Evolutionary conservation across 495 filamentous ascomycete genomes (phyloP).

Genomic region (Aspergillus panamensis): DNA sequence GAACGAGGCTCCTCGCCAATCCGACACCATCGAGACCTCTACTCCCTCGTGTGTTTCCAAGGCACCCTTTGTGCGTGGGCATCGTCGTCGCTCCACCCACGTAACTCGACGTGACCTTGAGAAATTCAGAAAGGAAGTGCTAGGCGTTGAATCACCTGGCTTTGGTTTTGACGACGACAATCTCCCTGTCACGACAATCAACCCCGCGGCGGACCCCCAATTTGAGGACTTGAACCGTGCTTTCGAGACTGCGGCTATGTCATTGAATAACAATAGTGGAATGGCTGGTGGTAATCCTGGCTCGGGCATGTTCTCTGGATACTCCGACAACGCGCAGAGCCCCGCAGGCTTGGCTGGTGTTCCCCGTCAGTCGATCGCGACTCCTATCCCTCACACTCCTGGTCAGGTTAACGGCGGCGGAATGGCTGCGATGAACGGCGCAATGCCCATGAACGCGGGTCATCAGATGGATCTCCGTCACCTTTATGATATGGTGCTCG

Average conservation of each 20-base stretch:
- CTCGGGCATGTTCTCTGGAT: conserved; percentile 34
- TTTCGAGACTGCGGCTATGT: conserved; percentile 35
- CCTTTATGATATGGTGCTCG: conserved; percentile 77
- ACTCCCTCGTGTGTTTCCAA: conserved; percentile 35
- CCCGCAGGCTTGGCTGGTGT: conserved; percentile 36
- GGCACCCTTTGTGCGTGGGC: conserved; percentile 43
- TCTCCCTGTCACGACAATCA: conserved; percentile 23
- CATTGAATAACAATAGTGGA: conserved; percentile 34
- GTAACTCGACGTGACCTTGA: conserved; percentile 44
- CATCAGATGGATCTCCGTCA: conserved; percentile 86
- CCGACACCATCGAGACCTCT: conserved; percentile 40
- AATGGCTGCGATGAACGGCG: conserved; percentile 57
- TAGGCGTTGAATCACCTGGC: conserved; percentile 36
- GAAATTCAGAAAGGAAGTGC: conserved; percentile 42
- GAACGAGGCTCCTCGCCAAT: conserved; percentile 16
- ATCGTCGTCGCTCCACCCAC: conserved; percentile 48
- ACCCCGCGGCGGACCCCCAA: conserved; percentile 32
- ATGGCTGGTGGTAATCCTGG: conserved; percentile 32
- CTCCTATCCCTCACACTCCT: conserved; percentile 31
- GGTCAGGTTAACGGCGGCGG: conserved; percentile 52
- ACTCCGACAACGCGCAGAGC: conserved; percentile 30
- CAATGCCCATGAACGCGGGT: conserved; percentile 67
- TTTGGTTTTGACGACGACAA: conserved; percentile 33
- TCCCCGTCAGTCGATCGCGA: conserved; percentile 37
- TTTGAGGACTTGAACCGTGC: conserved; percentile 38